Evolutionary conservation across 1,284 basidiomycete species (phyloP).

Genomic region (Boletellus sp.): DNA sequence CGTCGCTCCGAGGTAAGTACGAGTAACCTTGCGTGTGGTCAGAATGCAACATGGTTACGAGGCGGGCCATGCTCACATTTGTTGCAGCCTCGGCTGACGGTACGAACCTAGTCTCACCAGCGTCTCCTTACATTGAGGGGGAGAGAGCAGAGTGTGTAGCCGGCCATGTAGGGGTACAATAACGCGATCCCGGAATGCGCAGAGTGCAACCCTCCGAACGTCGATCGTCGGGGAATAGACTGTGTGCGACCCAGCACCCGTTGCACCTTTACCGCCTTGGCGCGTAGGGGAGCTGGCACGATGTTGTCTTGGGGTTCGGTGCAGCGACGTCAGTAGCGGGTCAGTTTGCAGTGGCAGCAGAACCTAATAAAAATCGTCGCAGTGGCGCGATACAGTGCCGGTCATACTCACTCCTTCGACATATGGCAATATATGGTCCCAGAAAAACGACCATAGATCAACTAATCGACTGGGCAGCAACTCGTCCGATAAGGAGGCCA

Average conservation of each 20-base stretch:
- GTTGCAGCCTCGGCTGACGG: constrained; percentile 66
- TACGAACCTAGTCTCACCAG: constrained; percentile 48
- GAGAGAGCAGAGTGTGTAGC: constrained; percentile 52
- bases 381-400: background rate
- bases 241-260: constrained; percentile 31
- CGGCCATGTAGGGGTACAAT: constrained; percentile 61
- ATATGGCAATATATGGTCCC: constrained; percentile 88
- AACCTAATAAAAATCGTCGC: constrained; percentile 42
- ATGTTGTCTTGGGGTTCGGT: constrained; percentile 57
- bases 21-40: constrained; percentile 55
- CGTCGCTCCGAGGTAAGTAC: constrained; percentile 58
- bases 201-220: constrained; percentile 74
- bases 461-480: constrained; percentile 75
- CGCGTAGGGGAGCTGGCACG: constrained; percentile 56
- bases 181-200: constrained; percentile 78
- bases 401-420: constrained; percentile 68
- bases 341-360: constrained; percentile 77
- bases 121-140: constrained; percentile 49
- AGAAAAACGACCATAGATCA: constrained; percentile 93
- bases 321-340: constrained; percentile 59
- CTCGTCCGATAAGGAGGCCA: constrained; percentile 69
- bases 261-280: constrained; percentile 44
- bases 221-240: constrained; percentile 55
- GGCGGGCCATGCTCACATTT: constrained; percentile 49
- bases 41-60: background rate